Evolutionary conservation across 1,139 yeast genomes (phyloP).

Genomic region (Yamadazyma trypodendri): DNA sequence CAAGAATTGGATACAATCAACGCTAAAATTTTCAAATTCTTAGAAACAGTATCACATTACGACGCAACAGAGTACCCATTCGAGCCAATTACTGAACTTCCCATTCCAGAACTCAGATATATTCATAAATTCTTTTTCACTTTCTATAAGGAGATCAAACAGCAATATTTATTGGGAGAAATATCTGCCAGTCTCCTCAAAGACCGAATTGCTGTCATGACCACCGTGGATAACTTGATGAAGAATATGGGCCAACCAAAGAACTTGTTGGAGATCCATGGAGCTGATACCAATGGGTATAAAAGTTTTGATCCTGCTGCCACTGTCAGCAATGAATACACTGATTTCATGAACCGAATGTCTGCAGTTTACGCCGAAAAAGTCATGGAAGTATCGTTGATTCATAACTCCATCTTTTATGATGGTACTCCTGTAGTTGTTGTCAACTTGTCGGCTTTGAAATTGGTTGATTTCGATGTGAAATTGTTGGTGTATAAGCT

Average conservation of each 20-base stretch:
- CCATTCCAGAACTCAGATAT: conserved; percentile 51
- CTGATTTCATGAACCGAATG: conserved; percentile 74
- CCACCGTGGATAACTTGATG: conserved; percentile 29
- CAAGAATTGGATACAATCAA: conserved; percentile 47
- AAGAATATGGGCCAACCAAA: conserved; percentile 41
- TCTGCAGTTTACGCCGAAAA: conserved; percentile 53
- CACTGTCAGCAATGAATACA: conserved; percentile 44
- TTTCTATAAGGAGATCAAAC: conserved; percentile 56
- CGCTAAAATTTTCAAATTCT: conserved; percentile 46
- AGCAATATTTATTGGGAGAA: conserved; percentile 26
- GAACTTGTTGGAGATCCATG: conserved; percentile 47
- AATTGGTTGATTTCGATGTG: conserved; percentile 45
- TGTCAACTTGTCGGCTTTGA: conserved; percentile 46
- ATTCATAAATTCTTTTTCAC: conserved; percentile 67
- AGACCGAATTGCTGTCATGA: conserved; percentile 23
- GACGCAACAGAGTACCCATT: conserved; percentile 29
- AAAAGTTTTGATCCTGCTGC: conserved; percentile 42
- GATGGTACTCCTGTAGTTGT: conserved; percentile 76
- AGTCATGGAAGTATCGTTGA: conserved; percentile 41
- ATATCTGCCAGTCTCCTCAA: conserved; percentile 10
- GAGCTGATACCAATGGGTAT: conserved; percentile 20
- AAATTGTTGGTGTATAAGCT: conserved; percentile 60
- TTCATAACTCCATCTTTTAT: conserved; percentile 62
- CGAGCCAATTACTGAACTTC: conserved; percentile 21
- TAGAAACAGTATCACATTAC: conserved; percentile 26